Conservation (phyloP, 495 filamentous ascomycete species). For the Trichocladium uniseriatum region DNA sequence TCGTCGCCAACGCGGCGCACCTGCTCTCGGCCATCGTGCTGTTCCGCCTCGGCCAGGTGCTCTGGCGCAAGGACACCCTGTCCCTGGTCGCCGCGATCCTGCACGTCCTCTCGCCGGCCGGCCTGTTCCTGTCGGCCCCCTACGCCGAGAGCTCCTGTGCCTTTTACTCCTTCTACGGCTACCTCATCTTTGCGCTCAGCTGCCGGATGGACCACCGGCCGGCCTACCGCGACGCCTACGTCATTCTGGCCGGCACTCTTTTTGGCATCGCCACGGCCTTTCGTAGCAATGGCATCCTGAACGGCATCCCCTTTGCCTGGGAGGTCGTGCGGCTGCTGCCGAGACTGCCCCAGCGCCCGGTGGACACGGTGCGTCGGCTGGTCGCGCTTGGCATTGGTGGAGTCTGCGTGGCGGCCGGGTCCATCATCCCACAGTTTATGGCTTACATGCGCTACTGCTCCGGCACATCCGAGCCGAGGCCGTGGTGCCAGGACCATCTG, state of each 20-base stretch:
- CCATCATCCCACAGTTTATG: constrained; percentile 59
- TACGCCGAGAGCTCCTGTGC: constrained; percentile 76
- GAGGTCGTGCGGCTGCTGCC: constrained; percentile 45
- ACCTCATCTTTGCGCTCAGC: constrained; percentile 57
- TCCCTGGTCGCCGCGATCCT: constrained; percentile 60
- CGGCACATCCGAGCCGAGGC: constrained; percentile 31
- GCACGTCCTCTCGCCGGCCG: constrained; percentile 78
- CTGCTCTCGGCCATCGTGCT: constrained; percentile 63
- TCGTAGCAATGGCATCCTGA: constrained; percentile 80
- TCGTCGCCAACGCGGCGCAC: constrained; percentile 63
- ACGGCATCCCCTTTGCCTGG: constrained; percentile 51
- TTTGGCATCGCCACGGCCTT: constrained; percentile 68
- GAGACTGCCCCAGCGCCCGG: constrained; percentile 10
- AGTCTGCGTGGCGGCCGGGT: constrained; percentile 53
- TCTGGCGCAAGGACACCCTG: constrained; percentile 37
- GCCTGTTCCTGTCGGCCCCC: constrained; percentile 81
- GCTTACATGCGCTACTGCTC: constrained; percentile 69
- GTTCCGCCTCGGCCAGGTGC: constrained; percentile 45
- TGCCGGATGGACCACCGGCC: constrained; percentile 19
- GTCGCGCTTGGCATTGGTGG: constrained; percentile 55
- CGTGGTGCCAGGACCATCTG: constrained; percentile 62
- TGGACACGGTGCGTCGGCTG: constrained; percentile 38
- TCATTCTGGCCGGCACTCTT: constrained; percentile 49
- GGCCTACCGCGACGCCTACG: constrained; percentile 34
- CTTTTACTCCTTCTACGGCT: constrained; percentile 65